Evolutionary conservation across 2,329 filamentous ascomycete species (phyloP), one percentile per base, ranked within the genome.

Genomic region (Monilinia aucupariae): DNA sequence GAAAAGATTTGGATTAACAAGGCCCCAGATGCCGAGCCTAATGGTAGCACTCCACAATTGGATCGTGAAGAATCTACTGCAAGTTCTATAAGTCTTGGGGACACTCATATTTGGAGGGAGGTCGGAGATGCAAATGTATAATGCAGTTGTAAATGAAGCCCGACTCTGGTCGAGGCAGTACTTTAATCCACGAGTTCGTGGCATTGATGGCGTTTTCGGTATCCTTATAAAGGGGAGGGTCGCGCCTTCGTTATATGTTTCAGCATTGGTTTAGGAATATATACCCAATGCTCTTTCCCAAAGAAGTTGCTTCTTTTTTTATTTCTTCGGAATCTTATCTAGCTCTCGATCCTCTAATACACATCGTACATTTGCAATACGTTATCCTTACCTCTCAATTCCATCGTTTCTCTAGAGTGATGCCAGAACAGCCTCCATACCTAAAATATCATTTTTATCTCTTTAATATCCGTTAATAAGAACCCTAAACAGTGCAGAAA

Each of bases 1-100:
- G 81, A 86, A 69, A 84, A 85, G 68, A 82, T 87, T 0, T 91
- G 89, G 89, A 84, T 91, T 59, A 67, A 71, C 48, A 61, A 67
- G 17, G 52, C 32, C n/a, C 53, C 66, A 2, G 66, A 68, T 22
- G 48, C 64, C 0, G 66, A 69, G 32, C 49, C 64, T 1, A 68
- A 64, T 62, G 68, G 66, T 17, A 67, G 63, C 27, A 61, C 63
- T 13, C 50, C 51, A 25, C 60, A 68, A 20, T 48, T 66, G n/a
- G 48, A 63, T 39, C 65, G 67, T 41, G 73, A 74, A 59, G 74
- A 74, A 59, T 79, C 76, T 63, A 72, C 74, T 27, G 73, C 76
- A 48, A 81, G 78, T 65, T 77, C 76, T 30, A 68, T 81, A 41
- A 81, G 79, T 64, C 69, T 81, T 4, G 80, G 80, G 4, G 80